Evolutionary conservation across 345 rosid species (phyloP), one percentile per base, ranked within the genome.

Genomic region (Noccaea bulbosa): DNA sequence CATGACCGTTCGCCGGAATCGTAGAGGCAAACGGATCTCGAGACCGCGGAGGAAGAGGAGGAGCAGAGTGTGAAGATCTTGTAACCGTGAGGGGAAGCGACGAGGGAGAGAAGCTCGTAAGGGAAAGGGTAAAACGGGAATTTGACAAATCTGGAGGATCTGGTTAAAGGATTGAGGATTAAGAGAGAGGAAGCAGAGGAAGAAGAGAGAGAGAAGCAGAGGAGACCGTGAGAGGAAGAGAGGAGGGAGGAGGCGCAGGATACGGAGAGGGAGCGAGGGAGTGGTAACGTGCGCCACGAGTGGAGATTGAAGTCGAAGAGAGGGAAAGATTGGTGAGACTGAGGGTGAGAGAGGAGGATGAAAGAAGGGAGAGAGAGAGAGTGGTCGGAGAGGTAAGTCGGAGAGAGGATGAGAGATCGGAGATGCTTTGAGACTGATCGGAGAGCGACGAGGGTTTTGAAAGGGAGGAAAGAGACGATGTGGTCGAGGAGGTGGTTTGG

Each of bases 301-400:
- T 83, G 83, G 49, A 54, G 75, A 30, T 33, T 55, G 8, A 87
- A 81, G 72, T 90, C 89, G 24, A 88, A 93, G 6, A 93, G 76
- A 56, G 87, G 84, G 69, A 81, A 86, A 2, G 74, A 73, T 11
- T 77, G 65, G 8, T 69, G 22, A 17, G 83, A 82, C 52, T 88
- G 90, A 56, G 96, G 92, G 54, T 90, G 96, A 46, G 92, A 91
- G 53, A 91, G 86, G 71, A 91, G 74, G 55, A 93, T 85, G 50
- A 87, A 89, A 0, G 92, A 83, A 72, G 97, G 80, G 58, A 82
- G 69, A 35, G 81, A 67, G 24, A 77, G 68, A 3, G 75, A 64
- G 0, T 54, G 65, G 27, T 62, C 47, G 32, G 70, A 69, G 70
- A 68, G 58, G 69, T 68, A 75, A 16, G 50, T 11, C 0, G 78